Evolutionary conservation across 164 flowering plant genomes (phyloP), one percentile per base, ranked within the genome.

Genomic region (Houttuynia cordata): DNA sequence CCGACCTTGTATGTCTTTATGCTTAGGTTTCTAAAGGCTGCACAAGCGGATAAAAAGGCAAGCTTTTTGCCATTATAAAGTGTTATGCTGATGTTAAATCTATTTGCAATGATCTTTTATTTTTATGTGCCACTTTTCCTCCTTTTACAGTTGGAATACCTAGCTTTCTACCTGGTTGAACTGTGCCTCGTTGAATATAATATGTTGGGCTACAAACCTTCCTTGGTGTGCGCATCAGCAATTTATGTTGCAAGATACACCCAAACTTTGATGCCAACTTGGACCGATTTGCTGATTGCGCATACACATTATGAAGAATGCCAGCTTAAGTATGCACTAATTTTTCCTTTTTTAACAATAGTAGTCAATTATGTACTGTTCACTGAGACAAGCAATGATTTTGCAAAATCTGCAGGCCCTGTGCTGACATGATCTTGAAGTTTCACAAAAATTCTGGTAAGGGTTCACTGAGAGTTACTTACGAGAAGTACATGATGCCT

Each of bases 1-100:
- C 88, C 96, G 30, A 91, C 97, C 59, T 79, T 79, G 1, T 88
- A 91, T 71, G 96, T 91, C 50, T 91, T 91, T 74, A 84, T 91
- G 97, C 62, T 84, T 52, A 74, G 96, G 62, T 88, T 91, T 75
- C 82, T 91, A 55, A 88, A 84, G 78, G 96, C 97, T 77, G 83
- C 96, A 67, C 89, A 84, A 58, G 72, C 87, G 8, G 83, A 84
- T 69, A 65, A 49, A 21, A 78, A 78, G 96, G 97, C 88, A 23
- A 19, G 37, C 51, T 19, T 50, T 30, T 50, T 12, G 18, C 21
- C 12, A 53, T 7, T 18, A 18, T 1, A 1, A 18, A 12, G 17
- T 25, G 20, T 7, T 3, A 25, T 56, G n/a, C 37, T 30, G 2
- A 6, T 24, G 18, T 19, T 39, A 34, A 21, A 30, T 37, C 13